A percentile compares a stretch with the other conserved stretches of the same genome.
Evolutionary conservation across 177 flowering plant genomes (phyloP).

Genomic region (Vitis hybrid): DNA sequence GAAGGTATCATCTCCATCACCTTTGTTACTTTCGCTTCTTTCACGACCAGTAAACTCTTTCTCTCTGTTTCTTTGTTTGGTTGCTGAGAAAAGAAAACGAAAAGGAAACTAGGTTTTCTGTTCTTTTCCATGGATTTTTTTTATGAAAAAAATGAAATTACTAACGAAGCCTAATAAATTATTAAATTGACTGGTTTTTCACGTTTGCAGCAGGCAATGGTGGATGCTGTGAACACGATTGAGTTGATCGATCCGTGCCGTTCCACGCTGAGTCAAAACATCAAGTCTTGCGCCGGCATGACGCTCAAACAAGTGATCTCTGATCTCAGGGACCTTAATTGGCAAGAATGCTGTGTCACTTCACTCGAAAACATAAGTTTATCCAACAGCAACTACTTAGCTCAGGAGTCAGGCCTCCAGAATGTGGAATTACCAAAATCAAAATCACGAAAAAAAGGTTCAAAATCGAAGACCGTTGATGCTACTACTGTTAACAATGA

Average conservation of each 20-base stretch:
- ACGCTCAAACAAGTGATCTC: conserved; percentile 23
- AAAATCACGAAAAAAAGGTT: too few relatives aligned
- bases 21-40: neutral
- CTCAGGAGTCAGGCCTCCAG: neutral
- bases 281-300: conserved; percentile 24
- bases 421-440: too few relatives aligned
- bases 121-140: too few relatives aligned
- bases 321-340: conserved; percentile 37
- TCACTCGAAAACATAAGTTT: conserved; percentile 21
- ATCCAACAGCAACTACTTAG: conserved; percentile 1
- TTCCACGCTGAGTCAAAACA: conserved; percentile 37
- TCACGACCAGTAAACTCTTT: neutral
- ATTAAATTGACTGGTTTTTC: neutral
- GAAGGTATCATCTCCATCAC: neutral
- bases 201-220: conserved; percentile 17
- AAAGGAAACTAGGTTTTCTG: neutral
- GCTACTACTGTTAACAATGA: too few relatives aligned
- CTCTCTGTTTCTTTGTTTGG: conserved; percentile 4
- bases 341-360: conserved; percentile 56
- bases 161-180: too few relatives aligned
- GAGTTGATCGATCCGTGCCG: conserved; percentile 33
- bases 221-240: conserved; percentile 28
- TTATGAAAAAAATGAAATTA: too few relatives aligned
- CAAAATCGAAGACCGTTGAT: too few relatives aligned
- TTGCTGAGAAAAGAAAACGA: neutral